Base-by-base conservation (phyloP, 306 rosid genomes). In the Castanopsis chinensis region DNA sequence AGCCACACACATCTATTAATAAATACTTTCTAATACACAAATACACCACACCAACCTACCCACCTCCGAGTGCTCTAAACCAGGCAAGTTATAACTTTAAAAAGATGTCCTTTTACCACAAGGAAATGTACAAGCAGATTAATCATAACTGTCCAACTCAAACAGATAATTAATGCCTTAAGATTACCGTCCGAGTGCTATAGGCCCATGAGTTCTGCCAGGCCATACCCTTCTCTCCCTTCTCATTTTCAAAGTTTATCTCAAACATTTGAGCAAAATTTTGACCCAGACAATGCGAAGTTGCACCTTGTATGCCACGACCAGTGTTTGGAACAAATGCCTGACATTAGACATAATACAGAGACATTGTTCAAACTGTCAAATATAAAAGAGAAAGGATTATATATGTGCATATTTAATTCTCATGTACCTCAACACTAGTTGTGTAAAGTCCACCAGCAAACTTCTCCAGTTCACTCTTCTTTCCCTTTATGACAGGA, bases 151-250 rank as follows among this genome's bases (percentile, higher is more conserved):
- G 30, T 13, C 43, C 55, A 79, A 72, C 33, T 35, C 18, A 79
- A 37, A 76, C 27, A 76, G 23, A 71, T 60, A 74, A 21, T 65
- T 70, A 51, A 74, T 78, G 55, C 53, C 53, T 32, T 55, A 72
- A 64, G 60, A 81, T 82, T 91, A 95, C 98, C 77, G 98, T 95
- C 81, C 99, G 91, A 69, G 96, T 91, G 80, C 97, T 95, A 61
- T 95, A 95, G 49, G 99, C 99, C 99, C 98, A 95, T 4, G 99
- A 95, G 87, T 93, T 93, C 84, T 95, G 98, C 98, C 98, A 95
- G 75, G 83, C 92, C 97, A 89, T 93, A 61, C 90, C 89, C 73
- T 81, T 95, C 87, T 91, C 93, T 74, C 98, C 92, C 73, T 93
- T 91, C 72, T 96, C 99, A 80, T 96, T 87, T 89, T 96, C 99